Conservation (phyloP, 371 early-diverging fungal genomes). For the Mucor lusitanicus region DNA sequence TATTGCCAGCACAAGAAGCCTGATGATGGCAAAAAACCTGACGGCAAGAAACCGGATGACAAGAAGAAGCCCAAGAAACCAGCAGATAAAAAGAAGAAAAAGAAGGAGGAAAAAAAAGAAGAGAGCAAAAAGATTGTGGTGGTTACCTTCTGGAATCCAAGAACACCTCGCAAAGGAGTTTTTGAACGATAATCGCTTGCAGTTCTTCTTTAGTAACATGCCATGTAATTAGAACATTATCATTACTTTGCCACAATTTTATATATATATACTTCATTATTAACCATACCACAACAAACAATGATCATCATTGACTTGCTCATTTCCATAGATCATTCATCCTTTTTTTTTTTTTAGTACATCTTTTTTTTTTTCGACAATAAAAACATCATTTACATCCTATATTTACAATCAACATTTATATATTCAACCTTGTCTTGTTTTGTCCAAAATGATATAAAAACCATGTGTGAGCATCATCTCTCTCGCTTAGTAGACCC, state of each 20-base stretch:
- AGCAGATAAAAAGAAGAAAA: not conserved
- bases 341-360: no score
- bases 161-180: not conserved
- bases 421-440: not conserved
- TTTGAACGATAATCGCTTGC: not conserved
- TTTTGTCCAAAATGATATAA: not conserved
- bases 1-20: not conserved
- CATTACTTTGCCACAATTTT: not conserved
- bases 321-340: not conserved
- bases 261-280: not conserved
- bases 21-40: no score
- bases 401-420: not conserved
- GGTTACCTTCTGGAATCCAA: slow-evolving; percentile 3
- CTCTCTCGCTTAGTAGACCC: not conserved
- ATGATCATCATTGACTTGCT: not conserved
- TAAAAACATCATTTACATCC: not conserved
- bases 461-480: not conserved
- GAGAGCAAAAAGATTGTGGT: not conserved
- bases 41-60: not conserved
- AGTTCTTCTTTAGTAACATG: no score
- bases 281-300: not conserved
- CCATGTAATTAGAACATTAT: no score
- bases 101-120: not conserved
- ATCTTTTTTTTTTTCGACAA: no score
- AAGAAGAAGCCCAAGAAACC: not conserved